Percentiles rank a stretch among this genome's conserved stretches.
Evolutionary conservation across 2,329 filamentous ascomycete species (phyloP).

Genomic region (Stagonosporopsis tanaceti): DNA sequence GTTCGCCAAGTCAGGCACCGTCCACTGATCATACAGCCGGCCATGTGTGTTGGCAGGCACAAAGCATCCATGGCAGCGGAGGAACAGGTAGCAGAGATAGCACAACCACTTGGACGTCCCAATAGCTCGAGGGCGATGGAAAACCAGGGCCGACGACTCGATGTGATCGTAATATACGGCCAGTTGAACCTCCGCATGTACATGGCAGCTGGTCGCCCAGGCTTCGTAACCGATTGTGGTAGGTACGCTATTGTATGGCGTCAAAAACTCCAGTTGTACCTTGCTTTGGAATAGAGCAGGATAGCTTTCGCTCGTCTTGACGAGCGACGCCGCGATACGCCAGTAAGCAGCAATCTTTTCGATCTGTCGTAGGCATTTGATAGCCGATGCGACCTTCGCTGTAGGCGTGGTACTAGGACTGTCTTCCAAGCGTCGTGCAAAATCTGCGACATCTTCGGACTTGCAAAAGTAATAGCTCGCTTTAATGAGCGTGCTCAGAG

Average conservation of each 20-base stretch:
- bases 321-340: slow-evolving; percentile 7
- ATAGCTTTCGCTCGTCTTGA: background rate
- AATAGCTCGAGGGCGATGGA: slow-evolving; percentile 10
- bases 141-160: background rate
- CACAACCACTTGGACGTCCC: slow-evolving; percentile 20
- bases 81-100: slow-evolving; percentile 15
- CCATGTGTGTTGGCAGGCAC: slow-evolving; percentile 16
- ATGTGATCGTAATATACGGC: slow-evolving; percentile 9
- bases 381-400: slow-evolving; percentile 17
- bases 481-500: slow-evolving; percentile 5
- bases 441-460: slow-evolving; percentile 1
- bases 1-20: slow-evolving; percentile 8
- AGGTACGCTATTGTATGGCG: slow-evolving; percentile 12
- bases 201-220: slow-evolving; percentile 18
- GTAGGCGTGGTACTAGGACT: slow-evolving; percentile 12
- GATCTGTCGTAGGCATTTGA: slow-evolving; percentile 16
- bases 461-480: slow-evolving; percentile 10
- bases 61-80: slow-evolving; percentile 7
- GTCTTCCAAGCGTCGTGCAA: slow-evolving; percentile 9
- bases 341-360: slow-evolving; percentile 17
- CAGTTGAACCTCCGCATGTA: slow-evolving; percentile 17
- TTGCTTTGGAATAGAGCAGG: slow-evolving; percentile 1
- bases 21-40: slow-evolving; percentile 18
- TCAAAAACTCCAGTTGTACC: slow-evolving; percentile 4
- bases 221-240: slow-evolving; percentile 14